A percentile compares a stretch with the other conserved stretches of the same genome.
These are phyloP conservation scores for Penicillium sp. DNA, from an alignment of 2,329 filamentous ascomycete species.

Conservation along the genomic window DNA sequence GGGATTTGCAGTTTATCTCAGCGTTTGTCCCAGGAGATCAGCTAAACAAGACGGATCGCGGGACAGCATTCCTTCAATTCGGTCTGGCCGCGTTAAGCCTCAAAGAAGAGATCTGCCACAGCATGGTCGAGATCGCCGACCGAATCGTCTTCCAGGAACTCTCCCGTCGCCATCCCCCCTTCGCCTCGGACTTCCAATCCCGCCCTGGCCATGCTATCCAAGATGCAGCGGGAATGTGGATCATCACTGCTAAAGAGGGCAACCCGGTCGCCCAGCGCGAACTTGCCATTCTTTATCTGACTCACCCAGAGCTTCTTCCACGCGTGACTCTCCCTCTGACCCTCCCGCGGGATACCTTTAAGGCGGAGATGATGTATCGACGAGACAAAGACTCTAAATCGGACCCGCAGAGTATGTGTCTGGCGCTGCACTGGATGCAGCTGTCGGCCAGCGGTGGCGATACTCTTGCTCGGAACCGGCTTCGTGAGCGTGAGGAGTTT, in stretches of 20 bases:
- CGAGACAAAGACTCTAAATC: slow-evolving; percentile 63
- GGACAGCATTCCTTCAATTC: slow-evolving; percentile 86
- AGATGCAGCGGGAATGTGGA: slow-evolving; percentile 85
- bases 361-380: slow-evolving; percentile 74
- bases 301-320: slow-evolving; percentile 78
- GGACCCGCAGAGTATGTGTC: slow-evolving; percentile 85
- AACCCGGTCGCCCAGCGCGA: slow-evolving; percentile 86
- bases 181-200: slow-evolving; percentile 28
- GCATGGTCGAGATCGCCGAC: slow-evolving; percentile 75
- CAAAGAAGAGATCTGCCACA: slow-evolving; percentile 82
- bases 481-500: slow-evolving; percentile 68
- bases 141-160: slow-evolving; percentile 60
- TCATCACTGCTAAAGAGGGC: slow-evolving; percentile 90
- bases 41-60: slow-evolving; percentile 56
- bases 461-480: slow-evolving; percentile 74
- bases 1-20: slow-evolving; percentile 71
- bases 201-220: slow-evolving; percentile 44
- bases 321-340: slow-evolving; percentile 80
- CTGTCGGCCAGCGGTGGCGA: slow-evolving; percentile 82
- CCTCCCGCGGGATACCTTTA: slow-evolving; percentile 84
- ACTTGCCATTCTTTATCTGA: slow-evolving; percentile 88
- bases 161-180: slow-evolving; percentile 34
- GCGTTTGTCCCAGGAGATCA: slow-evolving; percentile 58
- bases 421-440: slow-evolving; percentile 98
- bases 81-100: slow-evolving; percentile 82